These are phyloP conservation scores for Pelargonium fulgidum DNA, from an alignment of 441 rosid species.

Conservation along the genomic window DNA sequence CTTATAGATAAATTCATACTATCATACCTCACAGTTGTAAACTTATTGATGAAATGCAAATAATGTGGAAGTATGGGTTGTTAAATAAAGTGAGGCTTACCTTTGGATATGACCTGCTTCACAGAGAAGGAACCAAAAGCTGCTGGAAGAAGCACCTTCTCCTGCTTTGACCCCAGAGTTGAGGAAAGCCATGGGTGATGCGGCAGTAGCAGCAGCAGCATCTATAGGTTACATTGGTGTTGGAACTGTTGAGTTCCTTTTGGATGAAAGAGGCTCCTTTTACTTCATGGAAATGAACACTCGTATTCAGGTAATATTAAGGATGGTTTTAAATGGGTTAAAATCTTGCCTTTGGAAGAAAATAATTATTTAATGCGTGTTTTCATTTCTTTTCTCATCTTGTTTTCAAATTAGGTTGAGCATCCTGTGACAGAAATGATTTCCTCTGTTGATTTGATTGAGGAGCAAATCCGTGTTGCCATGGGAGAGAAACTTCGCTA, in stretches of 20 bases:
- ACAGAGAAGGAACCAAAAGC: constrained; percentile 92
- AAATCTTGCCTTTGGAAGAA: too few species aligned
- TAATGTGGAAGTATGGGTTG: constrained; percentile 7
- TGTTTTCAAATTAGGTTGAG: constrained; percentile 56
- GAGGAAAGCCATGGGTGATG: constrained; percentile 98
- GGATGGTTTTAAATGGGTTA: constrained; percentile 39
- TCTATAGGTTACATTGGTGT: constrained; percentile 95
- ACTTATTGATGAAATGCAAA: background rate
- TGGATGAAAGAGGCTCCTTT: constrained; percentile 94
- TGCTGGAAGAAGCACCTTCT: constrained; percentile 96
- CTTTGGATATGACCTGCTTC: constrained; percentile 16
- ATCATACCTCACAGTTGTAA: background rate
- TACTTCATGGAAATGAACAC: constrained; percentile 99
- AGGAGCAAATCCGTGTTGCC: constrained; percentile 89
- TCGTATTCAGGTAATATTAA: constrained; percentile 69
- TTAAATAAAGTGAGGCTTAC: background rate
- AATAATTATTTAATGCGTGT: too few species aligned
- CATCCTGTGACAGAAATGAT: constrained; percentile 99
- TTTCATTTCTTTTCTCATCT: constrained; percentile 14
- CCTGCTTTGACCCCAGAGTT: constrained; percentile 89
- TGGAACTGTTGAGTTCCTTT: constrained; percentile 94
- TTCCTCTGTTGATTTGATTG: constrained; percentile 91
- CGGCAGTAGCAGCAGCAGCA: constrained; percentile 96
- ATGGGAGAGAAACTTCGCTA: constrained; percentile 86
- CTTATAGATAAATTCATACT: background rate